Percentiles rank a stretch among this genome's conserved stretches.
Conservation (phyloP, 768 basidiomycete species). For the Amanita jacksonii region DNA sequence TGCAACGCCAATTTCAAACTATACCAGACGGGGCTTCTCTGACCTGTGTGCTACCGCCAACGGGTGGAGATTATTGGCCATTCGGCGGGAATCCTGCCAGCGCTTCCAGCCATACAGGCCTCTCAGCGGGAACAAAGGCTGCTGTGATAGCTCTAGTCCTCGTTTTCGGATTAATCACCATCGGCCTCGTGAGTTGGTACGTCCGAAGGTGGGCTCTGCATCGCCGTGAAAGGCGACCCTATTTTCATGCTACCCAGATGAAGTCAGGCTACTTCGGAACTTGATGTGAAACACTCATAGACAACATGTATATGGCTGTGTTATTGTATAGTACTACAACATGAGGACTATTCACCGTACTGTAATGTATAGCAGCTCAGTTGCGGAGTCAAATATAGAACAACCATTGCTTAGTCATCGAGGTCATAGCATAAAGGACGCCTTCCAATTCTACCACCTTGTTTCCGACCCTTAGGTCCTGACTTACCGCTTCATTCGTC, state of each 20-base stretch:
- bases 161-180: slow-evolving; percentile 32
- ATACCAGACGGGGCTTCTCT: slow-evolving; percentile 47
- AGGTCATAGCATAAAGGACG: neutral
- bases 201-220: slow-evolving; percentile 38
- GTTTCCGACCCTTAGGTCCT: neutral
- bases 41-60: slow-evolving; percentile 60
- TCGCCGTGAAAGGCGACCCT: slow-evolving; percentile 10
- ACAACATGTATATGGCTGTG: no score
- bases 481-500: neutral
- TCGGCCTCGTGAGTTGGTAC: slow-evolving; percentile 34
- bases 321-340: no score
- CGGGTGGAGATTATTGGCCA: slow-evolving; percentile 66
- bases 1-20: slow-evolving; percentile 44
- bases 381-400: neutral
- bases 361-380: no score
- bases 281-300: no score
- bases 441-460: neutral
- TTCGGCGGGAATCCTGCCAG: slow-evolving; percentile 43
- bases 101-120: slow-evolving; percentile 9
- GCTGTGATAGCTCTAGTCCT: slow-evolving; percentile 46
- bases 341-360: no score
- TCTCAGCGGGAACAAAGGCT: slow-evolving; percentile 24
- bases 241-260: no score
- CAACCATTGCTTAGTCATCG: slow-evolving; percentile 6
- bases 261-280: no score